These are phyloP conservation scores for Ceratobasidium sp. DNA, from an alignment of 1,284 basidiomycete species.

Conservation along the genomic window DNA sequence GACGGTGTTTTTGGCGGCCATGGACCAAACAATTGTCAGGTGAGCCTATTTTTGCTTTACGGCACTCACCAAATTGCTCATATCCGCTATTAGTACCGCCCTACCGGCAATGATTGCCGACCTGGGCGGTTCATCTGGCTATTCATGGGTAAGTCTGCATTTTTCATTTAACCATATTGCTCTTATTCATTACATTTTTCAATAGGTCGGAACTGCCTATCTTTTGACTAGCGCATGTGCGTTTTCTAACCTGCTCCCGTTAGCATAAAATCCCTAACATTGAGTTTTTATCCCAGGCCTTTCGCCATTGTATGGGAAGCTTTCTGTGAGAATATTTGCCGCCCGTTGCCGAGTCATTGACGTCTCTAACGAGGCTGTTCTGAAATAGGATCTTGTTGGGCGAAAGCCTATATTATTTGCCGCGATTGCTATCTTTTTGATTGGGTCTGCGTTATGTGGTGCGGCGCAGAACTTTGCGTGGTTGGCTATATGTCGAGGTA, in stretches of 20 bases:
- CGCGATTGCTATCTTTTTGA: slow-evolving; percentile 75
- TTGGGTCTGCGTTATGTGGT: slow-evolving; percentile 84
- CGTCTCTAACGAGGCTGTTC: neutral
- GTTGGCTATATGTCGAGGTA: slow-evolving; percentile 77
- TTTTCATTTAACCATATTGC: neutral
- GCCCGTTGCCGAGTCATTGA: neutral
- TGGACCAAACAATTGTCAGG: slow-evolving; percentile 58
- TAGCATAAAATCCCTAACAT: no score
- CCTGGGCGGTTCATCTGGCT: slow-evolving; percentile 60
- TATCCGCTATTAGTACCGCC: slow-evolving; percentile 66
- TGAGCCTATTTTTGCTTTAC: neutral
- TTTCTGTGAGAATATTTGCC: slow-evolving; percentile 59
- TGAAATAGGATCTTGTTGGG: slow-evolving; percentile 56
- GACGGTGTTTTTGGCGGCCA: slow-evolving; percentile 63
- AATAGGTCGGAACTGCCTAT: slow-evolving; percentile 61
- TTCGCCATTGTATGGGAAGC: slow-evolving; percentile 78
- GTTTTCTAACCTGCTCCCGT: neutral
- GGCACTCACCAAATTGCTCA: neutral
- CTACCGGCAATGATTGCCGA: slow-evolving; percentile 78
- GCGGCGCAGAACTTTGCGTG: slow-evolving; percentile 80
- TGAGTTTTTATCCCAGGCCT: slow-evolving; percentile 60
- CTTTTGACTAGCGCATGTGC: slow-evolving; percentile 66
- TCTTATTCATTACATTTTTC: neutral
- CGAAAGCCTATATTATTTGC: slow-evolving; percentile 79
- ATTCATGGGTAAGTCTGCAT: slow-evolving; percentile 46